Base-by-base conservation (phyloP, 139 green algal species). In the Closterium sp. region DNA sequence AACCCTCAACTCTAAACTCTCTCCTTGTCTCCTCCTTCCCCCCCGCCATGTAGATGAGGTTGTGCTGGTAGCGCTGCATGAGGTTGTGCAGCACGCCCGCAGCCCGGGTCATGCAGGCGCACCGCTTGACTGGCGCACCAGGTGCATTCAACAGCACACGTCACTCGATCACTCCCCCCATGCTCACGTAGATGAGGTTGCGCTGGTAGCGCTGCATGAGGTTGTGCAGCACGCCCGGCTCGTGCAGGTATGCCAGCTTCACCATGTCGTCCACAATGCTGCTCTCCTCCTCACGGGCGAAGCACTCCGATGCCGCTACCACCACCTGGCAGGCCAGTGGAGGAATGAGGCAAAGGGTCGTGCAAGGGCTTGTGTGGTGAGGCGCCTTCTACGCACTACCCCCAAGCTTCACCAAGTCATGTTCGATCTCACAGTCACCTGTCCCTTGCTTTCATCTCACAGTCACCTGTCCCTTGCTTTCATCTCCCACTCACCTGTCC, bases 91-190 rank as follows among this genome's bases (percentile, higher is more conserved):
- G 91, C 85, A 99, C 98, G 1, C 97, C 97, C n/a, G n/a, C n/a
- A n/a, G n/a, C n/a, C n/a, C 5, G 98, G 98, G 96, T 99, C 98
- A 94, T 99, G 98, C 25, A 99, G 96, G 95, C n/a, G n/a, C n/a
- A n/a, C n/a, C n/a, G n/a, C n/a, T n/a, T n/a, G n/a, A n/a, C n/a
- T n/a, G n/a, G n/a, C n/a, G n/a, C n/a, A n/a, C n/a, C n/a, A n/a
- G n/a, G n/a, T n/a, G n/a, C n/a, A n/a, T n/a, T n/a, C n/a, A n/a
- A n/a, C n/a, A n/a, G n/a, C n/a, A n/a, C n/a, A n/a, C n/a, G n/a
- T n/a, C n/a, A n/a, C n/a, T n/a, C n/a, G n/a, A n/a, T n/a, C n/a
- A n/a, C 38, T 12, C 38, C 21, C 38, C 38, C 38, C n/a, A 19
- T 76, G 28, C 89, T 6, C 30, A 93, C 90, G 92, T 98, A 98